Conservation (phyloP, 2,329 filamentous ascomycete species). For the Didymella exigua region DNA sequence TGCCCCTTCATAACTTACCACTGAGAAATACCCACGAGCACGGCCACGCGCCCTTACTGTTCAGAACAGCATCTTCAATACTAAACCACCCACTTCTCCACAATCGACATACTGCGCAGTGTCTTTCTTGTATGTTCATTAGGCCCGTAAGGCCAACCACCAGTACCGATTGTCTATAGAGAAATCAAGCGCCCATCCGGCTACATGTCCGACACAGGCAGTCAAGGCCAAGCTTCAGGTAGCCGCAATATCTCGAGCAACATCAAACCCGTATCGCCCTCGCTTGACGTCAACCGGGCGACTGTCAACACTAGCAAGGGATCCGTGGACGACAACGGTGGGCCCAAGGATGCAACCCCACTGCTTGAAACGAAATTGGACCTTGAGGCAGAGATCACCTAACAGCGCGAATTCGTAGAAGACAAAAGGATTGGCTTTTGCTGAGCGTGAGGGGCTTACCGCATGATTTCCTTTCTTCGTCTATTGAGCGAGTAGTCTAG, state of each 20-base stretch:
- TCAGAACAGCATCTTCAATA: slow-evolving; percentile 17
- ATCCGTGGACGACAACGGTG: slow-evolving; percentile 62
- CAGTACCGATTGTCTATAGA: slow-evolving; percentile 22
- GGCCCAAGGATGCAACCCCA: slow-evolving; percentile 63
- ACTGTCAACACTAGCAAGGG: slow-evolving; percentile 59
- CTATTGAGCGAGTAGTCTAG: neutral
- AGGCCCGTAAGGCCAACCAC: neutral
- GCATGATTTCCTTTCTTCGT: neutral
- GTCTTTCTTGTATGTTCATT: slow-evolving; percentile 36
- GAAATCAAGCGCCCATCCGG: slow-evolving; percentile 37
- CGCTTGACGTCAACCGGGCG: slow-evolving; percentile 48
- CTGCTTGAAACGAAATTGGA: slow-evolving; percentile 69
- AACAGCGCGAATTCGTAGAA: slow-evolving; percentile 64
- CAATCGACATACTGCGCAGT: slow-evolving; percentile 18
- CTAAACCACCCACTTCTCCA: neutral
- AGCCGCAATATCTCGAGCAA: slow-evolving; percentile 44
- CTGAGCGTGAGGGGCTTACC: slow-evolving; percentile 38
- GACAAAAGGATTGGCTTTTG: slow-evolving; percentile 66
- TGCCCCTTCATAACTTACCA: slow-evolving; percentile 26
- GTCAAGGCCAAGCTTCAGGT: slow-evolving; percentile 48
- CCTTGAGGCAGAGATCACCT: slow-evolving; percentile 67
- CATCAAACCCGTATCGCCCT: slow-evolving; percentile 45
- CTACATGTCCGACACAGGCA: slow-evolving; percentile 48
- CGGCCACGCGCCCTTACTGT: slow-evolving; percentile 3
- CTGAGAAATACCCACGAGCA: neutral